A percentile compares a stretch with the other conserved stretches of the same genome.
Evolutionary conservation across 805 yeast genomes (phyloP).

Genomic region (Pichia cabralensis): DNA sequence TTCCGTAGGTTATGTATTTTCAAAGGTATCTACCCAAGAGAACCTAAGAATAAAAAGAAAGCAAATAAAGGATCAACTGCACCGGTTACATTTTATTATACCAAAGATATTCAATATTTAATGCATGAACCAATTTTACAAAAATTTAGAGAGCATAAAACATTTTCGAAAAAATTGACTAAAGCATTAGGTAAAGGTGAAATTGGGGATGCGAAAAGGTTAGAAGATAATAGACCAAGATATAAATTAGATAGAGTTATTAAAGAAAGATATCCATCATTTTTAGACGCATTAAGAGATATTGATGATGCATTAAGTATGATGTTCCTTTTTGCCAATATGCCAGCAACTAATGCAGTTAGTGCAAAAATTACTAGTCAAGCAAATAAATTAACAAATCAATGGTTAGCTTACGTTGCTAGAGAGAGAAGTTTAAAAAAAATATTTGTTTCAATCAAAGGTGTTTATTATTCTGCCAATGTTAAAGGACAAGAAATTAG

Average conservation of each 20-base stretch:
- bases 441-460: conserved; percentile 93
- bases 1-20: conserved; percentile 95
- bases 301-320: conserved; percentile 91
- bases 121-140: conserved; percentile 89
- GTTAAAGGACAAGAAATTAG: conserved; percentile 86
- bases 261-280: conserved; percentile 92
- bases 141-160: conserved; percentile 91
- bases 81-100: conserved; percentile 87
- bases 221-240: conserved; percentile 72
- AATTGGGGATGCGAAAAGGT: conserved; percentile 73
- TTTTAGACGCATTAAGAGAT: conserved; percentile 85
- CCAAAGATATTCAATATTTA: conserved; percentile 89
- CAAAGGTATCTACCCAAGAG: conserved; percentile 96
- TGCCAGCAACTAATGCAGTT: conserved; percentile 88
- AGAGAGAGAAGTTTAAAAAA: conserved; percentile 73
- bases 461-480: conserved; percentile 88
- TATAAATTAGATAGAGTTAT: conserved; percentile 85
- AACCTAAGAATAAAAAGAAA: conserved; percentile 90
- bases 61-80: conserved; percentile 98
- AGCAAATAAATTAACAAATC: conserved; percentile 79
- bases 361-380: conserved; percentile 75
- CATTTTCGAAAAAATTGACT: conserved; percentile 84
- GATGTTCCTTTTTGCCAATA: conserved; percentile 85
- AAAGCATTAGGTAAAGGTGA: conserved; percentile 90
- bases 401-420: conserved; percentile 92